Percentiles rank a stretch among this genome's conserved stretches.
Evolutionary conservation across 305 asterid species (phyloP).

Genomic region (Solanum hybrid): DNA sequence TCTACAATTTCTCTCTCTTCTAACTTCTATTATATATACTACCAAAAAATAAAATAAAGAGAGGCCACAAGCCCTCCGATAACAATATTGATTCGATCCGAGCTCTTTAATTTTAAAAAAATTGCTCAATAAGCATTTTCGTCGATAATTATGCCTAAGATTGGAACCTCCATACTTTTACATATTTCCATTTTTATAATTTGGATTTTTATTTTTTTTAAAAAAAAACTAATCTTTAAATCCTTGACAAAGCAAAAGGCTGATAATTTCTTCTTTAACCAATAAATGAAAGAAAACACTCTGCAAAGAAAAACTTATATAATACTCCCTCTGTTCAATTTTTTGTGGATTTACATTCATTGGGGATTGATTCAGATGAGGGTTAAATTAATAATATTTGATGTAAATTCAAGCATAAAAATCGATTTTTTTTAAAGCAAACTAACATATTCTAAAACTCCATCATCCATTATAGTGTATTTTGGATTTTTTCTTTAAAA

Average conservation of each 20-base stretch:
- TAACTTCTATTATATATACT: neutral
- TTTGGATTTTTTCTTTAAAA: neutral
- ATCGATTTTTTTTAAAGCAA: neutral
- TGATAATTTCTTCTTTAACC: neutral
- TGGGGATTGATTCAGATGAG: neutral
- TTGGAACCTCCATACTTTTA: neutral
- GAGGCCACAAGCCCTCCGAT: neutral
- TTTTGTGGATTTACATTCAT: neutral
- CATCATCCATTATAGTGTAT: neutral
- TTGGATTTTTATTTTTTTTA: too few relatives aligned
- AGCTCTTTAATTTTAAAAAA: too few relatives aligned
- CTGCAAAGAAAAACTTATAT: neutral
- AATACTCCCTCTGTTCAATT: neutral
- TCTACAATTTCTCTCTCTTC: neutral
- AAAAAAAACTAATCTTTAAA: neutral
- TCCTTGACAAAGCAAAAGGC: neutral
- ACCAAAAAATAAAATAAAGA: neutral
- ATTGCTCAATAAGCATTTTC: neutral
- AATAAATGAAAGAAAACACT: neutral
- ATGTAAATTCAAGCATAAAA: neutral
- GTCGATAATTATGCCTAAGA: neutral
- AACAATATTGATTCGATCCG: neutral
- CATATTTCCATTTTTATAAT: neutral
- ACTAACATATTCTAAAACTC: neutral
- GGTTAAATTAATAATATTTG: neutral